Conservation (phyloP, 805 yeast genomes). For the Candida manassasensis region DNA sequence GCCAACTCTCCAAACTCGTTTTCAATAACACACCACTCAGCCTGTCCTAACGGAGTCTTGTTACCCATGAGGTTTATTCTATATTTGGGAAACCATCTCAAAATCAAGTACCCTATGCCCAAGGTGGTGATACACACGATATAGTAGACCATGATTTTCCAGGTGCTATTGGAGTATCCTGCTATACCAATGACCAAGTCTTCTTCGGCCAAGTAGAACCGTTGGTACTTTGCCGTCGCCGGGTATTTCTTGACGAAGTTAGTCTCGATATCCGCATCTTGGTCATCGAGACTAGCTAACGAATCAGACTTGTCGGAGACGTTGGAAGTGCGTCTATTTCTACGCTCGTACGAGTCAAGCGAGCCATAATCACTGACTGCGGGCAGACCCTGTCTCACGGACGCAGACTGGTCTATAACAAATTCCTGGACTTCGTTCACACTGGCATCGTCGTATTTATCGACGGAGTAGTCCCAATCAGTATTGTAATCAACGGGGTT, state of each 20-base stretch:
- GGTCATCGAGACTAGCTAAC: slow-evolving; percentile 12
- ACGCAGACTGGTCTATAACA: slow-evolving; percentile 2
- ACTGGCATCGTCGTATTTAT: slow-evolving; percentile 27
- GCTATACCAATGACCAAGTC: slow-evolving; percentile 94
- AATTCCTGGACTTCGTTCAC: slow-evolving; percentile 6
- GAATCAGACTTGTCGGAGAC: slow-evolving; percentile 13
- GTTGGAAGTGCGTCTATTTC: slow-evolving; percentile 15
- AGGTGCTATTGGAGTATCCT: slow-evolving; percentile 60
- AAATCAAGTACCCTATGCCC: slow-evolving; percentile 68
- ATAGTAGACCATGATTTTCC: slow-evolving; percentile 47
- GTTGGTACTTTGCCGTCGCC: slow-evolving; percentile 54
- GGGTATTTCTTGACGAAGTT: slow-evolving; percentile 16
- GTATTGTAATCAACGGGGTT: slow-evolving; percentile 67
- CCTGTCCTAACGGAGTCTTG: slow-evolving; percentile 64
- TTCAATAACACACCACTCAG: slow-evolving; percentile 93
- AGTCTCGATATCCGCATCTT: slow-evolving; percentile 16
- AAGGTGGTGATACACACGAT: slow-evolving; percentile 51
- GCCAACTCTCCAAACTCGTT: slow-evolving; percentile 87
- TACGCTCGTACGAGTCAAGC: slow-evolving; percentile 22
- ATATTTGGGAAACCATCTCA: slow-evolving; percentile 84
- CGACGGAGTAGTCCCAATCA: slow-evolving; percentile 65
- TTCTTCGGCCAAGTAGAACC: slow-evolving; percentile 92
- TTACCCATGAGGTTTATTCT: slow-evolving; percentile 64
- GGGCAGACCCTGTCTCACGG: slow-evolving; percentile 6
- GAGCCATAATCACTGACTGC: slow-evolving; percentile 24